These are phyloP conservation scores for Cladophialophora chaetospira DNA, from an alignment of 2,329 filamentous ascomycete genomes.

Conservation along the genomic window DNA sequence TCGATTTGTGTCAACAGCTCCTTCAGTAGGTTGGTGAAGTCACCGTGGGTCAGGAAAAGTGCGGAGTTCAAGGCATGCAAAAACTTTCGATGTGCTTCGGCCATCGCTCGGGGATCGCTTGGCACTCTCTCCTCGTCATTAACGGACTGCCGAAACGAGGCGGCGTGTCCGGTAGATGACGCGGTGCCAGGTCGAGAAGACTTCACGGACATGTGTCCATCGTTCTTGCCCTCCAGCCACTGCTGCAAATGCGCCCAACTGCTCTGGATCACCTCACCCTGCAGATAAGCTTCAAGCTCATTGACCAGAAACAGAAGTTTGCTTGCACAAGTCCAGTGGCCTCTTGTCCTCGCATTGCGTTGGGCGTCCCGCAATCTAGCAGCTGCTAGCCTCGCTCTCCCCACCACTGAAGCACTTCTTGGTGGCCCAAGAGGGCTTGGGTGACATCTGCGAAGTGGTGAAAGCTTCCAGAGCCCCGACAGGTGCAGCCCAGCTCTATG, in stretches of 20 bases:
- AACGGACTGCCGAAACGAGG: slow-evolving; percentile 15
- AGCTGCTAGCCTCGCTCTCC: slow-evolving; percentile 61
- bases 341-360: slow-evolving; percentile 70
- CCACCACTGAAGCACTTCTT: slow-evolving; percentile 61
- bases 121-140: not conserved
- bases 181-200: slow-evolving; percentile 45
- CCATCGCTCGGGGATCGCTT: slow-evolving; percentile 77
- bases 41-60: slow-evolving; percentile 46
- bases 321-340: slow-evolving; percentile 86
- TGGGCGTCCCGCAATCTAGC: slow-evolving; percentile 65
- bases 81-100: slow-evolving; percentile 76
- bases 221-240: slow-evolving; percentile 65
- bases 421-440: slow-evolving; percentile 70
- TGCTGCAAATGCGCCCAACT: slow-evolving; percentile 77
- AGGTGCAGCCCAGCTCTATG: slow-evolving; percentile 82
- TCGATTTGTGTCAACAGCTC: slow-evolving; percentile 62
- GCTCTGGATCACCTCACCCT: slow-evolving; percentile 81
- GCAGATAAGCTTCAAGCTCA: slow-evolving; percentile 84
- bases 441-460: slow-evolving; percentile 73
- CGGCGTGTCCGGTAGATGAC: slow-evolving; percentile 20
- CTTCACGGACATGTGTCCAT: slow-evolving; percentile 32
- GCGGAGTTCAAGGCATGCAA: slow-evolving; percentile 63
- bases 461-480: slow-evolving; percentile 83
- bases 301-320: slow-evolving; percentile 86
- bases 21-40: slow-evolving; percentile 45